A percentile compares a stretch with the other conserved stretches of the same genome.
phyloP scores from a whole-genome alignment of 805 yeast species.

The Kuraishia hungarica region DNA sequence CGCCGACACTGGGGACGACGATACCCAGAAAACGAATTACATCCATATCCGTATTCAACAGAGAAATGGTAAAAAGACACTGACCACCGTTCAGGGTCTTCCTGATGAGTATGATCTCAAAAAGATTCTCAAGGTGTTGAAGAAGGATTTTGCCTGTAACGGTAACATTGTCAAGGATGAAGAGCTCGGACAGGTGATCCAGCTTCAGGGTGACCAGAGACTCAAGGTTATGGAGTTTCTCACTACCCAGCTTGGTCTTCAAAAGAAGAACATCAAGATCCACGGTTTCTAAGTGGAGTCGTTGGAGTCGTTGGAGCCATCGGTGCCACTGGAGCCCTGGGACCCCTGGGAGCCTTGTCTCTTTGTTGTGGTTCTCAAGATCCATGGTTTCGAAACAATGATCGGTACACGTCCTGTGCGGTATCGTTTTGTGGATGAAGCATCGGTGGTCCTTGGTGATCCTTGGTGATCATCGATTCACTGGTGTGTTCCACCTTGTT shows the following conservation, averaged over 20 bases:
- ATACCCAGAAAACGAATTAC: slow-evolving; percentile 90
- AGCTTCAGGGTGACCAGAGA: slow-evolving; percentile 98
- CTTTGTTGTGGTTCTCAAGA: background rate
- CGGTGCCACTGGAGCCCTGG: too few relatives aligned
- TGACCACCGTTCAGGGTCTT: slow-evolving; percentile 96
- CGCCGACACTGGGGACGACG: slow-evolving; percentile 99
- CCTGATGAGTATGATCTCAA: slow-evolving; percentile 93
- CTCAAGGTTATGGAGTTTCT: slow-evolving; percentile 91
- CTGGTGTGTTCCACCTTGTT: background rate
- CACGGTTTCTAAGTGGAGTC: slow-evolving; percentile 76
- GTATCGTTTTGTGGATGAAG: too few relatives aligned
- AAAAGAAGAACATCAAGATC: slow-evolving; percentile 94
- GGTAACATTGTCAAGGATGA: slow-evolving; percentile 97
- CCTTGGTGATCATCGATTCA: too few relatives aligned
- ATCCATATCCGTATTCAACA: slow-evolving; percentile 98
- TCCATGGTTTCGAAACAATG: too few relatives aligned
- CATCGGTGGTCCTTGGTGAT: too few relatives aligned
- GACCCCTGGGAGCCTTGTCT: too few relatives aligned
- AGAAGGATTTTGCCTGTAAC: slow-evolving; percentile 98
- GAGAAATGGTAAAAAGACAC: slow-evolving; percentile 98
- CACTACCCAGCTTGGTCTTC: slow-evolving; percentile 76
- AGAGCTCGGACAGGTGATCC: slow-evolving; percentile 94
- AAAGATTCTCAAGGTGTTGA: slow-evolving; percentile 85
- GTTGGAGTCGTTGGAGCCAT: too few relatives aligned
- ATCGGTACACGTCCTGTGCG: too few relatives aligned